These are phyloP conservation scores for Talaromyces sp. DNA, from an alignment of 2,329 filamentous ascomycete species.

Conservation along the genomic window DNA sequence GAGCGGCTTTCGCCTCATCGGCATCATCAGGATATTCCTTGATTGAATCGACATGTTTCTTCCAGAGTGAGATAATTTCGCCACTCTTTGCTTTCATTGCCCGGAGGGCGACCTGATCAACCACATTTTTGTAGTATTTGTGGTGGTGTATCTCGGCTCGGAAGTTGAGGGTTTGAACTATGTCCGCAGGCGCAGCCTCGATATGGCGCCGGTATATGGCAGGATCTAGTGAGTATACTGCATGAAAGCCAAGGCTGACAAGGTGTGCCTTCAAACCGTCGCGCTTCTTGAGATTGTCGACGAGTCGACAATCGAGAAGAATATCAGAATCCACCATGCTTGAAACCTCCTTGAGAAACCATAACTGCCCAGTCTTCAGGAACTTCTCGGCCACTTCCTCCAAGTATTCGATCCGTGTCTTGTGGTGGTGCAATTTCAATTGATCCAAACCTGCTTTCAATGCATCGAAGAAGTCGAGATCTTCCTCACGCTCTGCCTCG, in stretches of 20 bases:
- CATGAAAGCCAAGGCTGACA: background rate
- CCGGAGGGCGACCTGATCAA: background rate
- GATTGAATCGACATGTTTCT: background rate
- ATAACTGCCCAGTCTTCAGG: background rate
- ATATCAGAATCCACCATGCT: background rate
- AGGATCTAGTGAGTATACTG: background rate
- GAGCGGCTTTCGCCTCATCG: background rate
- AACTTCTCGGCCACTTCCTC: background rate
- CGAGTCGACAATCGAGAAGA: background rate
- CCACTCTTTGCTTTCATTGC: background rate
- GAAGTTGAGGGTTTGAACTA: background rate
- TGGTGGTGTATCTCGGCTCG: background rate
- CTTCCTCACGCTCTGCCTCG: too few species aligned
- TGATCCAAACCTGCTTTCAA: background rate
- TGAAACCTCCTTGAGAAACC: background rate
- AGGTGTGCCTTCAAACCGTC: background rate
- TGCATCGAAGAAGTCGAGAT: background rate
- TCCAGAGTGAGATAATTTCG: background rate
- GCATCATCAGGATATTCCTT: background rate
- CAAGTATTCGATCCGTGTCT: background rate
- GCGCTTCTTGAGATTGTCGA: background rate
- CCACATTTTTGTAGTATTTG: background rate
- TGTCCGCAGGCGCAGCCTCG: background rate
- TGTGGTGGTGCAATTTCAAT: background rate
- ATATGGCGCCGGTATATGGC: background rate